These are phyloP conservation scores for Apiospora aurea DNA, from an alignment of 2,329 filamentous ascomycete species.

Conservation along the genomic window DNA sequence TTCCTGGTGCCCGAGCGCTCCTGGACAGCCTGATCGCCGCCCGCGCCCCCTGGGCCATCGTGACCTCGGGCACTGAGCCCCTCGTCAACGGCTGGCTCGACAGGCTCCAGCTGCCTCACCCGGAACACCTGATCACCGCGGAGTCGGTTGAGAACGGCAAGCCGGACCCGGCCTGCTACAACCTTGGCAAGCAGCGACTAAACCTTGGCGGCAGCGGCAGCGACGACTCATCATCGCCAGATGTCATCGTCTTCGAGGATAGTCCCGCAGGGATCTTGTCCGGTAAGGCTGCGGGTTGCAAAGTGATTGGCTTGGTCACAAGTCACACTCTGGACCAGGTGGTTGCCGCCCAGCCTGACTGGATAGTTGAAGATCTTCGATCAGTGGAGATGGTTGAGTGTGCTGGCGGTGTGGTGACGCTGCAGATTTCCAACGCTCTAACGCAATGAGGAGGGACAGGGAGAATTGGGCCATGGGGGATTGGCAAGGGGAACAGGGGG, in stretches of 20 bases:
- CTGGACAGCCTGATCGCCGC: constrained; percentile 70
- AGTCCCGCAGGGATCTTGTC: constrained; percentile 84
- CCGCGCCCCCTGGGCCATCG: constrained; percentile 83
- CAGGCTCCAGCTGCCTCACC: constrained; percentile 69
- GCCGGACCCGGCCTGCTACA: constrained; percentile 78
- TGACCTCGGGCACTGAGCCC: constrained; percentile 73
- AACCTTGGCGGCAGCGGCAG: constrained; percentile 52
- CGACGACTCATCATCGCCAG: constrained; percentile 34
- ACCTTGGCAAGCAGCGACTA: constrained; percentile 69
- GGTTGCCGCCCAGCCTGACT: constrained; percentile 80
- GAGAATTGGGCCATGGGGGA: neutral
- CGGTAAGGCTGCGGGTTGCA: constrained; percentile 86
- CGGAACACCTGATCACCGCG: constrained; percentile 73
- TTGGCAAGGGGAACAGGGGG: constrained; percentile 15
- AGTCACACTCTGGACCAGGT: constrained; percentile 81
- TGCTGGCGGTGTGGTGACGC: constrained; percentile 64
- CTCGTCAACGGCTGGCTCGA: constrained; percentile 77
- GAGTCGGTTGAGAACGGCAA: constrained; percentile 80
- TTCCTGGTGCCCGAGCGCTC: constrained; percentile 80
- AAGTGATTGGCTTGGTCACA: constrained; percentile 83
- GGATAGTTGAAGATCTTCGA: constrained; percentile 81
- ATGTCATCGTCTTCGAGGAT: constrained; percentile 84
- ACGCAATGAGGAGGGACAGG: constrained; percentile 26
- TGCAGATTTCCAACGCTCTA: constrained; percentile 73
- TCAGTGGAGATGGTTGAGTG: constrained; percentile 71